These are phyloP conservation scores for Peronospora farinosa DNA, from an alignment of 352 stramenopile genomes.

Conservation along the genomic window DNA sequence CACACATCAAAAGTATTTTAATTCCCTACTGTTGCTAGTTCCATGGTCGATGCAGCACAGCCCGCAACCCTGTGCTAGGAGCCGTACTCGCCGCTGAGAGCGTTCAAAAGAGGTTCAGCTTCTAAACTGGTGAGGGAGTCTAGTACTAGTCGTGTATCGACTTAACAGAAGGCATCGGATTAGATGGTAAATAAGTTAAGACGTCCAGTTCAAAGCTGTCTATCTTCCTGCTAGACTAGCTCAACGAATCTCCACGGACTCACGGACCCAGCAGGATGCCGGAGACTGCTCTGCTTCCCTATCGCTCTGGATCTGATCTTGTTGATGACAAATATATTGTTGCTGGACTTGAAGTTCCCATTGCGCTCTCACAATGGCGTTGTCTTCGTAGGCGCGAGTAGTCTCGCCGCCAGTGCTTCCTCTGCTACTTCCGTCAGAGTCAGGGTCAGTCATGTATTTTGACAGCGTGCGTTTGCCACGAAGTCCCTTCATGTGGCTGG, in stretches of 20 bases:
- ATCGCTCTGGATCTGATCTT: conserved; percentile 20
- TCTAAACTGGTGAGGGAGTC: conserved; percentile 31
- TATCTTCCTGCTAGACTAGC: conserved; percentile 14
- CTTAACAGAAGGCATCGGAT: background rate
- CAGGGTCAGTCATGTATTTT: conserved; percentile 48
- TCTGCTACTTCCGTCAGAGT: conserved; percentile 33
- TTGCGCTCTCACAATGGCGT: conserved; percentile 9
- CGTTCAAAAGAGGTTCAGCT: conserved; percentile 43
- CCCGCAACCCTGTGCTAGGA: conserved; percentile 49
- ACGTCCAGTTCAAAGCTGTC: conserved; percentile 23
- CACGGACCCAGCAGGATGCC: conserved; percentile 31
- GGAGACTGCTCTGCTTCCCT: conserved; percentile 27
- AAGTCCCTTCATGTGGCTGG: conserved; percentile 17
- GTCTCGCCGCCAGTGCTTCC: conserved; percentile 21
- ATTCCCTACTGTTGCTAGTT: conserved; percentile 31
- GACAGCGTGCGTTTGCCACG: conserved; percentile 38
- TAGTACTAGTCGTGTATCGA: background rate
- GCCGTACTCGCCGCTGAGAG: conserved; percentile 33
- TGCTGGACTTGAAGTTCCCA: conserved; percentile 24
- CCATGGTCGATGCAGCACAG: conserved; percentile 45
- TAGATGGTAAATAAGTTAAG: conserved; percentile 38
- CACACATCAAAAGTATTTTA: conserved; percentile 12
- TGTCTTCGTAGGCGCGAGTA: conserved; percentile 16
- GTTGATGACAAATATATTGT: conserved; percentile 16
- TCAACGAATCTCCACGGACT: conserved; percentile 30